These are phyloP conservation scores for Herpetomonas tarakana DNA, from an alignment of 208 protist genomes.

Conservation along the genomic window DNA sequence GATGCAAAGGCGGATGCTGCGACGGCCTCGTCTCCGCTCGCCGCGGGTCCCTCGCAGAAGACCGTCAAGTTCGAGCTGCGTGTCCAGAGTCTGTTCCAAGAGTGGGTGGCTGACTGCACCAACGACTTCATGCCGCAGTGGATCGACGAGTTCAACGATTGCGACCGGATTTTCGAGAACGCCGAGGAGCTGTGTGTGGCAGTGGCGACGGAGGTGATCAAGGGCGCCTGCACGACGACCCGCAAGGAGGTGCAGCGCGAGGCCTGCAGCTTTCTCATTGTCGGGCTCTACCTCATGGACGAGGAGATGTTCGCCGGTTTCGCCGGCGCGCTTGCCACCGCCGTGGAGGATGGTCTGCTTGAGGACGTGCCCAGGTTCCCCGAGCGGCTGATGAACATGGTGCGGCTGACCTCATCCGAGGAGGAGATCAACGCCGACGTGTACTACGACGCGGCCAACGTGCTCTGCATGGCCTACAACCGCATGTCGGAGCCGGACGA, in stretches of 20 bases:
- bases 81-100: slow-evolving; percentile 59
- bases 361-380: slow-evolving; percentile 87
- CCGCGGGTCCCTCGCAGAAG: slow-evolving; percentile 16
- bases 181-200: slow-evolving; percentile 55
- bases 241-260: slow-evolving; percentile 77
- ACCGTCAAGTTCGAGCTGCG: slow-evolving; percentile 66
- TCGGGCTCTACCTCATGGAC: slow-evolving; percentile 74
- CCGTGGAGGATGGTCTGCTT: slow-evolving; percentile 78
- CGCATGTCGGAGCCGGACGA: slow-evolving; percentile 50
- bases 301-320: slow-evolving; percentile 78
- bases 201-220: slow-evolving; percentile 72
- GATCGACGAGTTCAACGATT: slow-evolving; percentile 73
- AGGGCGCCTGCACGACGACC: slow-evolving; percentile 79
- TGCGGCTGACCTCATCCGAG: slow-evolving; percentile 68
- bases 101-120: slow-evolving; percentile 72
- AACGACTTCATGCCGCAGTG: slow-evolving; percentile 83
- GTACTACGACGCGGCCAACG: slow-evolving; percentile 76
- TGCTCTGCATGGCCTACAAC: slow-evolving; percentile 74
- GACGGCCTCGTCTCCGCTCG: background rate
- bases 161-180: slow-evolving; percentile 45
- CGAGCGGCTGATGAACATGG: slow-evolving; percentile 84
- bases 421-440: slow-evolving; percentile 65
- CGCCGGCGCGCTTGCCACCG: slow-evolving; percentile 50
- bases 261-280: slow-evolving; percentile 77
- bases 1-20: slow-evolving; percentile 2